These are phyloP conservation scores for Tylopilus felleus DNA, from an alignment of 768 basidiomycete species.

Conservation along the genomic window DNA sequence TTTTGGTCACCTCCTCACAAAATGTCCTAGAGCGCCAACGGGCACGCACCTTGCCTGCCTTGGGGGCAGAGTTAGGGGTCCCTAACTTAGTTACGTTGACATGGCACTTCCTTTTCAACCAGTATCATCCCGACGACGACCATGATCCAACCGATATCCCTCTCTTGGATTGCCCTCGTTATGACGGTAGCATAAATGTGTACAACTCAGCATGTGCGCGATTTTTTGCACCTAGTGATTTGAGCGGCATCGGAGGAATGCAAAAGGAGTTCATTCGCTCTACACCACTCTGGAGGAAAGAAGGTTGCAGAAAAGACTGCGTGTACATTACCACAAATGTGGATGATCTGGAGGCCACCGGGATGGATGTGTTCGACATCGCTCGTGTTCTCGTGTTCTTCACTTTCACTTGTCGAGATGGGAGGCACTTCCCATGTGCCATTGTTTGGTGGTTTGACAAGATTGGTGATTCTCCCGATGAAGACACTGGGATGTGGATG, in stretches of 20 bases:
- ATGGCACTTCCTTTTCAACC: too few species aligned
- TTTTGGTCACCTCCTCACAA: too few species aligned
- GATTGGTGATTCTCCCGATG: not conserved
- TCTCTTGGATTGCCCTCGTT: too few species aligned
- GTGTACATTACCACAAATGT: not conserved
- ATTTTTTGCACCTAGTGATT: not conserved
- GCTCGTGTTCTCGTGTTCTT: not conserved
- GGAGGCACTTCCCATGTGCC: not conserved
- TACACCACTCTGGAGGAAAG: not conserved
- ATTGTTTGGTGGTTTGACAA: not conserved
- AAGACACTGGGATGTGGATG: not conserved
- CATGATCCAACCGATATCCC: too few species aligned
- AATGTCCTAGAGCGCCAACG: too few species aligned
- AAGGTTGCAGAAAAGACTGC: not conserved
- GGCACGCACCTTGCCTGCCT: too few species aligned
- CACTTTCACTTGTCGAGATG: not conserved
- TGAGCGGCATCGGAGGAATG: not conserved
- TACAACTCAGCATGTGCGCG: not conserved
- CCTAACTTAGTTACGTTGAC: too few species aligned
- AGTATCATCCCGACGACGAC: too few species aligned
- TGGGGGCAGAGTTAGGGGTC: too few species aligned
- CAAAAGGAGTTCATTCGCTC: not conserved
- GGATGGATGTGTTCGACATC: too few species aligned
- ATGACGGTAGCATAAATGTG: not conserved
- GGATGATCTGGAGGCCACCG: too few species aligned